A percentile compares a stretch with the other conserved stretches of the same genome.
Evolutionary conservation across 805 yeast genomes (phyloP).

Genomic region (Sungouiozyma intestinalis): DNA sequence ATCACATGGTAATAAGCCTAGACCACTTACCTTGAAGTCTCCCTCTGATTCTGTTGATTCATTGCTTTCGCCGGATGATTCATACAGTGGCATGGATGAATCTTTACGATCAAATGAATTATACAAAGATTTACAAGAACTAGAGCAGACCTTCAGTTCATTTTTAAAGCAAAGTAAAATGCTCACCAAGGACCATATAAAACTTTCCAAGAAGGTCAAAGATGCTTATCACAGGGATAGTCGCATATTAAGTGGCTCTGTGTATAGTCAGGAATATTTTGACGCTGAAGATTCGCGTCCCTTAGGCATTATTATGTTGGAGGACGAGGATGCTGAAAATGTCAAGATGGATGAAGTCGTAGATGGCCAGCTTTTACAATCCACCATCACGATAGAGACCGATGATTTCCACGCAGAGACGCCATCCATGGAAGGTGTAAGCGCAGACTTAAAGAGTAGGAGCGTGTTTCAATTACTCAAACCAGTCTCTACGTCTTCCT

Average conservation of each 20-base stretch:
- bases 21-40: conserved; percentile 4
- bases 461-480: background rate
- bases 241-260: conserved; percentile 4
- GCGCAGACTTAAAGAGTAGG: background rate
- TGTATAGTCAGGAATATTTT: conserved; percentile 38
- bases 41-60: conserved; percentile 6
- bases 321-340: conserved; percentile 24
- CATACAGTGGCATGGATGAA: background rate
- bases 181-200: conserved; percentile 12
- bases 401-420: background rate
- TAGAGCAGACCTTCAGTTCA: conserved; percentile 16
- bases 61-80: conserved; percentile 1
- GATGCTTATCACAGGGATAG: conserved; percentile 3
- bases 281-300: conserved; percentile 55
- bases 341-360: background rate
- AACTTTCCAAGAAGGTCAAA: conserved; percentile 8
- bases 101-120: conserved; percentile 13
- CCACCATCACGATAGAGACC: background rate
- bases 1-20: conserved; percentile 3
- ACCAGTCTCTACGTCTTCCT: background rate
- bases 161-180: conserved; percentile 17
- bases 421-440: background rate
- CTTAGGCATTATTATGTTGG: conserved; percentile 48
- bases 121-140: conserved; percentile 15
- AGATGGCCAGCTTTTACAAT: background rate